phyloP scores from a whole-genome alignment of 2,329 filamentous ascomycete species.

The Colletotrichum navitas region DNA sequence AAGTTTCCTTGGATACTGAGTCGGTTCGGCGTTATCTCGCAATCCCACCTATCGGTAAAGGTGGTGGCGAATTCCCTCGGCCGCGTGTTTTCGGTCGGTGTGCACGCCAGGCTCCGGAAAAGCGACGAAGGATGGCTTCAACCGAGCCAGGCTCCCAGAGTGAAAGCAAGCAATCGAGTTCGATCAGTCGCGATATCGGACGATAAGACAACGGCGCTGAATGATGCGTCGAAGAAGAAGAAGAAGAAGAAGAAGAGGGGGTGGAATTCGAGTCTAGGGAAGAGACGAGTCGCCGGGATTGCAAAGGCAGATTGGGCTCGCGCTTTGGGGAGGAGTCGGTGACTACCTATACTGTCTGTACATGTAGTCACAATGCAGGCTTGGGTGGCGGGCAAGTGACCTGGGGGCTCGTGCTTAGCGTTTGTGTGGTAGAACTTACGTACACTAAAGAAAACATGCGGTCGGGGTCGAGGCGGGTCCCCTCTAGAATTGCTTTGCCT shows the following conservation, averaged over 20 bases:
- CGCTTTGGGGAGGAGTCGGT: slow-evolving; percentile 18
- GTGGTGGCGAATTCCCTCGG: slow-evolving; percentile 24
- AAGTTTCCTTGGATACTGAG: slow-evolving; percentile 34
- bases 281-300: slow-evolving; percentile 20
- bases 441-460: slow-evolving; percentile 29
- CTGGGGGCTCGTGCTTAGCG: slow-evolving; percentile 28
- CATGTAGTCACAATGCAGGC: slow-evolving; percentile 10
- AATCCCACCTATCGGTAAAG: slow-evolving; percentile 33
- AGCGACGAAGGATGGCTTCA: slow-evolving; percentile 8
- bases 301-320: slow-evolving; percentile 23
- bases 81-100: slow-evolving; percentile 6
- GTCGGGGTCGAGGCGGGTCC: slow-evolving; percentile 17
- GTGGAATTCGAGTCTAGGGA: slow-evolving; percentile 16
- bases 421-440: slow-evolving; percentile 13
- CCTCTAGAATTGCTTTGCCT: slow-evolving; percentile 24
- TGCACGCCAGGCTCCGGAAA: slow-evolving; percentile 7
- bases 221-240: slow-evolving; percentile 11
- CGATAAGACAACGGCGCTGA: slow-evolving; percentile 12
- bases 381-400: slow-evolving; percentile 18
- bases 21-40: slow-evolving; percentile 39
- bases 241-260: not conserved
- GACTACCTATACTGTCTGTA: not conserved
- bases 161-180: slow-evolving; percentile 4
- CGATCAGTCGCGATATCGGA: slow-evolving; percentile 20
- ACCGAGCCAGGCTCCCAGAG: slow-evolving; percentile 9